Evolutionary conservation across 257 asterid species (phyloP).

Genomic region (Jaltomata sinuosa): DNA sequence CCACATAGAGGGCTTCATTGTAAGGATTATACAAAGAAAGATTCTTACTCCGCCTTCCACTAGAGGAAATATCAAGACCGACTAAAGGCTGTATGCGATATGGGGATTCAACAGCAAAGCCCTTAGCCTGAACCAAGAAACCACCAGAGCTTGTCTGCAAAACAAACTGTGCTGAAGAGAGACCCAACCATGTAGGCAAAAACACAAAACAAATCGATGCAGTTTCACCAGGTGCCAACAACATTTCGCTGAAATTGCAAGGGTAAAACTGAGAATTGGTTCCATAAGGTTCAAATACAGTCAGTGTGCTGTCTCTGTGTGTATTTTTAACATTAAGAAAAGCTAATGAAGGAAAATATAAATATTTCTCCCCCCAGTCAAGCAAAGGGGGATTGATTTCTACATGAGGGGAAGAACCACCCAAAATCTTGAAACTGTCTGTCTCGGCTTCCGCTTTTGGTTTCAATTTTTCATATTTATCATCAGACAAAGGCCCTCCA

Average conservation of each 20-base stretch:
- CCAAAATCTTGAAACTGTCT: constrained; percentile 17
- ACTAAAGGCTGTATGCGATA: constrained; percentile 40
- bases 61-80: constrained; percentile 41
- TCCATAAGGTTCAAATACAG: constrained; percentile 51
- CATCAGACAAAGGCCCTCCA: constrained; percentile 19
- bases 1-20: constrained; percentile 57
- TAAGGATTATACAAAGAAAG: constrained; percentile 74
- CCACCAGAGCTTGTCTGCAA: constrained; percentile 87
- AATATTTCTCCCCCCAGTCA: constrained; percentile 65
- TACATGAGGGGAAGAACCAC: constrained; percentile 33
- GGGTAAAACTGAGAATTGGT: constrained; percentile 71
- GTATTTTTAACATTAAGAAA: constrained; percentile 51
- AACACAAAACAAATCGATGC: constrained; percentile 56
- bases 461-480: constrained; percentile 5
- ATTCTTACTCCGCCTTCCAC: constrained; percentile 65
- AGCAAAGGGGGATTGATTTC: constrained; percentile 52
- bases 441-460: constrained; percentile 17
- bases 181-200: constrained; percentile 51
- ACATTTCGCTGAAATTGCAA: constrained; percentile 52
- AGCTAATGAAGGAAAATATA: constrained; percentile 51
- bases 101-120: constrained; percentile 66
- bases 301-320: constrained; percentile 30
- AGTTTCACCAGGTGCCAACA: constrained; percentile 66
- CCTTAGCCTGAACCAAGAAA: constrained; percentile 68
- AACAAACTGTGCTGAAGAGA: constrained; percentile 55